Conservation (phyloP, 768 basidiomycete genomes). For the Lactifluus echinatus region DNA sequence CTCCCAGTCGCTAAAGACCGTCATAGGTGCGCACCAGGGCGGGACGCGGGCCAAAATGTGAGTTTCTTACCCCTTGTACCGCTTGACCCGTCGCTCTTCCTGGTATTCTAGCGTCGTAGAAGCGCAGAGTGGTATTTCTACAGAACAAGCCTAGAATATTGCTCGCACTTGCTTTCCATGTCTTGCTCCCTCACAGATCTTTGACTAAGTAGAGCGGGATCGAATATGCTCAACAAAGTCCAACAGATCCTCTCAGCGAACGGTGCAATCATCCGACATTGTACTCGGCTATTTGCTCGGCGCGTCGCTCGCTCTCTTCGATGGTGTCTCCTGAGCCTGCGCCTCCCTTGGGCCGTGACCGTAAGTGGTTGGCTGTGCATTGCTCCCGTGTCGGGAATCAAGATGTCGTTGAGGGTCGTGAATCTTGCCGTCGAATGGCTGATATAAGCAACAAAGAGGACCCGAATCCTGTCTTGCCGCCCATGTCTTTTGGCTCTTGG, state of each 20-base stretch:
- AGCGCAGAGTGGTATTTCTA: too few species aligned
- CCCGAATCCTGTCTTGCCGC: conserved; percentile 31
- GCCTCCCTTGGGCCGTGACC: too few species aligned
- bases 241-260: neutral
- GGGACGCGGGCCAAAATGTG: conserved; percentile 27
- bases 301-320: conserved; percentile 24
- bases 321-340: conserved; percentile 22
- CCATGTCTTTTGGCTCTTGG: conserved; percentile 37
- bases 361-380: neutral
- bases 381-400: conserved; percentile 12
- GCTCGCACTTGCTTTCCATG: too few species aligned
- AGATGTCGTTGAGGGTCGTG: neutral
- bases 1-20: conserved; percentile 30
- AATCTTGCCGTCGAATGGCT: neutral
- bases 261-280: neutral
- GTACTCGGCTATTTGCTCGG: conserved; percentile 18
- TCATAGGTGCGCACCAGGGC: conserved; percentile 35
- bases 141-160: too few species aligned
- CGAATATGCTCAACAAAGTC: neutral
- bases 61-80: conserved; percentile 3
- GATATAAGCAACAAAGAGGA: conserved; percentile 21
- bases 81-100: too few species aligned
- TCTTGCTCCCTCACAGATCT: too few species aligned
- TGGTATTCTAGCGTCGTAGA: too few species aligned
- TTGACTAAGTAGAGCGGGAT: conserved; percentile 2